These are phyloP conservation scores for Plectosphaerella sp. DNA, from an alignment of 2,329 filamentous ascomycete genomes.

Conservation along the genomic window DNA sequence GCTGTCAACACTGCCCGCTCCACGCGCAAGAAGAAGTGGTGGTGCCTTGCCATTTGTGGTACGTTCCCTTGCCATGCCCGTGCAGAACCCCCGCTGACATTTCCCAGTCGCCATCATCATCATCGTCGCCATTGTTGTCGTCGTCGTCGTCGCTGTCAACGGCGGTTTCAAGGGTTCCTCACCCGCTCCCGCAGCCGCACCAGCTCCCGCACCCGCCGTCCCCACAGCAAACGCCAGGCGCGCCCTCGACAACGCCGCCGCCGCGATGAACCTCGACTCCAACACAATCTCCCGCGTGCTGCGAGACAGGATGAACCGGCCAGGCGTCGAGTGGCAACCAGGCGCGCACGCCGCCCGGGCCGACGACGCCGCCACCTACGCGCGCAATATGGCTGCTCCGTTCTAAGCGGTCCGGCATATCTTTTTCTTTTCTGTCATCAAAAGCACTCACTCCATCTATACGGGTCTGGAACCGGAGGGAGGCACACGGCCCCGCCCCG, in stretches of 20 bases:
- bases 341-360: slow-evolving; percentile 1
- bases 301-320: slow-evolving; percentile 2
- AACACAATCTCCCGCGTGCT: slow-evolving; percentile 1
- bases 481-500: neutral
- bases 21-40: slow-evolving; percentile 94
- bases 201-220: slow-evolving; percentile 14
- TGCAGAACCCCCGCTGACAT: neutral
- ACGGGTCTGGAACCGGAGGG: neutral
- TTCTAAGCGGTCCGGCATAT: neutral
- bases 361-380: neutral
- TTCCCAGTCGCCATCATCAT: slow-evolving; percentile 44
- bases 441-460: neutral
- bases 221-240: slow-evolving; percentile 23
- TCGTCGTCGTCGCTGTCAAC: slow-evolving; percentile 42
- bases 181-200: slow-evolving; percentile 23
- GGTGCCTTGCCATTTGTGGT: slow-evolving; percentile 74
- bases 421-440: neutral
- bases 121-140: slow-evolving; percentile 47
- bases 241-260: slow-evolving; percentile 15
- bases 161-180: slow-evolving; percentile 14
- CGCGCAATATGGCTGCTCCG: neutral
- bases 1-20: slow-evolving; percentile 77
- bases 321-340: slow-evolving; percentile 1
- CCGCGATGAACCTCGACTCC: slow-evolving; percentile 14
- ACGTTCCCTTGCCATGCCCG: slow-evolving; percentile 20